Conservation (phyloP, 495 filamentous ascomycete species). For the Glarea lozoyensis region DNA sequence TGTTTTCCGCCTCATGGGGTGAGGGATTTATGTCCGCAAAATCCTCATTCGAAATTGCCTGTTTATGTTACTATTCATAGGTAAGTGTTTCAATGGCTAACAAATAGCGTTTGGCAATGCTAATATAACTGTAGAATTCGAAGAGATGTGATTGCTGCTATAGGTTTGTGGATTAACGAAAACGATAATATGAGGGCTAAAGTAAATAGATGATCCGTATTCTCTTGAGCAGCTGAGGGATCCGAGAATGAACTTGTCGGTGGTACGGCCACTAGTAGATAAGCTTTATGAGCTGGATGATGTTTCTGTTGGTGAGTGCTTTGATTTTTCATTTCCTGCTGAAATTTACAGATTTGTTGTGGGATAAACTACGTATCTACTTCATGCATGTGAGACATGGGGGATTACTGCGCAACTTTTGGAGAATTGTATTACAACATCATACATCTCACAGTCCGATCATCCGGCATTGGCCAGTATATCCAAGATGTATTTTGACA, state of each 20-base stretch:
- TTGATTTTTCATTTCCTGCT: not conserved
- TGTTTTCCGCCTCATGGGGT: conserved; percentile 18
- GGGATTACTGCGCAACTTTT: too few species aligned
- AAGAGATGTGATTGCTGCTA: conserved; percentile 27
- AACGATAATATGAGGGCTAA: conserved; percentile 1
- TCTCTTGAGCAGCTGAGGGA: conserved; percentile 58
- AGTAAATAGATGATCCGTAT: conserved; percentile 48
- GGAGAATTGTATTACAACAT: not conserved
- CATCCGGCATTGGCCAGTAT: too few species aligned
- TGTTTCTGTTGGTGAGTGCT: conserved; percentile 47
- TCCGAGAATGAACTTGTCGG: conserved; percentile 59
- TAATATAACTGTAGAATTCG: conserved; percentile 19
- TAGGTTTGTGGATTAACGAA: conserved; percentile 13
- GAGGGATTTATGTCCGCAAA: conserved; percentile 15
- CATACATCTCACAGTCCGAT: too few species aligned
- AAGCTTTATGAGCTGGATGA: conserved; percentile 60
- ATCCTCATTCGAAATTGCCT: conserved; percentile 23
- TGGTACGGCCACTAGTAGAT: conserved; percentile 61
- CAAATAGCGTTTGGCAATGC: not conserved
- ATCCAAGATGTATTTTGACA: too few species aligned
- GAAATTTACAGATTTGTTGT: not conserved
- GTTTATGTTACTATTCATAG: conserved; percentile 40
- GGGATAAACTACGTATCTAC: not conserved
- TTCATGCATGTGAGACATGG: not conserved
- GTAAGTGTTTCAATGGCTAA: conserved; percentile 9